Conservation (phyloP, 176 grass and related monocot species). For the bread wheat (Triticum aestivum) region DNA sequence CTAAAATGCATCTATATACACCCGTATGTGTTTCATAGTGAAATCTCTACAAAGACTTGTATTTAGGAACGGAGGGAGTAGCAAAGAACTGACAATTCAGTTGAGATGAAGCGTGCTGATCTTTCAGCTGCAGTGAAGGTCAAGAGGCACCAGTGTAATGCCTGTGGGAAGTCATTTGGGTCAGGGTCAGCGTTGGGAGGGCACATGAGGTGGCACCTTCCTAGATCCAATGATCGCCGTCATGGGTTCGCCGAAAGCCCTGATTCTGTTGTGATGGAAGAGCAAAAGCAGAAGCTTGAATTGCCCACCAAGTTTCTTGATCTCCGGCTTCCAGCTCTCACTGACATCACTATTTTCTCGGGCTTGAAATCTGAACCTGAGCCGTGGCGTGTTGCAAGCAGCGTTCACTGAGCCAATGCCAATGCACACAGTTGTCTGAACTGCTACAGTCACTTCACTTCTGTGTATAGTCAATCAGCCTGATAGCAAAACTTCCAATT, state of each 20-base stretch:
- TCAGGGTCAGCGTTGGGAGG: slow-evolving; percentile 50
- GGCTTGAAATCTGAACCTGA: not conserved
- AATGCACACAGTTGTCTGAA: not conserved
- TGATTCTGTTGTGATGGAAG: slow-evolving; percentile 18
- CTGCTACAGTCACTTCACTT: not conserved
- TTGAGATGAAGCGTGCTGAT: slow-evolving; percentile 13
- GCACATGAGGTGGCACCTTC: slow-evolving; percentile 32
- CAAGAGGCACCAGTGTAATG: slow-evolving; percentile 29
- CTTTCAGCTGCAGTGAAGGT: slow-evolving; percentile 16
- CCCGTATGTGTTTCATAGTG: too few species aligned
- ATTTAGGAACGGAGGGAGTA: not conserved
- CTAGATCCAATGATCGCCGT: not conserved
- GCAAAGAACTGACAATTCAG: not conserved
- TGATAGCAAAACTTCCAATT: not conserved
- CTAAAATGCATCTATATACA: too few species aligned
- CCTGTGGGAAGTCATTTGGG: slow-evolving; percentile 44
- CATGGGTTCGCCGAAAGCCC: not conserved
- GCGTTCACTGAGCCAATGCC: slow-evolving; percentile 2
- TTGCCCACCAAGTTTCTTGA: slow-evolving; percentile 2
- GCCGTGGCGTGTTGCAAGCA: not conserved
- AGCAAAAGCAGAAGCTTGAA: slow-evolving; percentile 4
- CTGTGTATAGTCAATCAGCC: slow-evolving; percentile 2
- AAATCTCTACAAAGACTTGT: too few species aligned
- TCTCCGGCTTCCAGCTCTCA: not conserved
- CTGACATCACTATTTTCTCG: not conserved